These are phyloP conservation scores for Aspergillus aculeatus DNA, from an alignment of 2,329 filamentous ascomycete species.

Conservation along the genomic window DNA sequence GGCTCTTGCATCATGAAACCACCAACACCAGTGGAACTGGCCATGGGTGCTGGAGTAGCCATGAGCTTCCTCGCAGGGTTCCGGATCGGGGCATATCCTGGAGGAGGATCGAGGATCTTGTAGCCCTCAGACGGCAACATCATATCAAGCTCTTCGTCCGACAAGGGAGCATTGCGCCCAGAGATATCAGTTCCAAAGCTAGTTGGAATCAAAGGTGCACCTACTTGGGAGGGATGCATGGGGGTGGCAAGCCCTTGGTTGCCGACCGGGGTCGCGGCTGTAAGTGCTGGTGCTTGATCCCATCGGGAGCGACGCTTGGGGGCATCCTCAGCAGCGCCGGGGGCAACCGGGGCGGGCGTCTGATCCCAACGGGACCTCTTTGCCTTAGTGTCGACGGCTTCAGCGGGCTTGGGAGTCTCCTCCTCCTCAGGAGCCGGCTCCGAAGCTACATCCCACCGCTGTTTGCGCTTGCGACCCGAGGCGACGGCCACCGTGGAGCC, in stretches of 20 bases:
- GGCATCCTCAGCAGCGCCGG: slow-evolving; percentile 52
- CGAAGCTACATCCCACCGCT: slow-evolving; percentile 80
- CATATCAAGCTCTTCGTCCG: slow-evolving; percentile 89
- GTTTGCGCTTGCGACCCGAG: slow-evolving; percentile 77
- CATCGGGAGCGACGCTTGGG: slow-evolving; percentile 80
- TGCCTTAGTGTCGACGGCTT: slow-evolving; percentile 57
- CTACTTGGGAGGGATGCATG: slow-evolving; percentile 67
- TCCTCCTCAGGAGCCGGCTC: slow-evolving; percentile 50
- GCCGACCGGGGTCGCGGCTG: slow-evolving; percentile 69
- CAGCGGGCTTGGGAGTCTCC: slow-evolving; percentile 51
- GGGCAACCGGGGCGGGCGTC: slow-evolving; percentile 60
- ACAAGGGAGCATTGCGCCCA: slow-evolving; percentile 74
- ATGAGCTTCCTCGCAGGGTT: slow-evolving; percentile 73
- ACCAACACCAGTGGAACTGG: slow-evolving; percentile 58
- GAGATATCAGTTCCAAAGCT: slow-evolving; percentile 80
- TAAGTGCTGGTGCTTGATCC: slow-evolving; percentile 76
- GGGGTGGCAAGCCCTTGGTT: slow-evolving; percentile 74
- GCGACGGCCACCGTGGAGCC: slow-evolving; percentile 64
- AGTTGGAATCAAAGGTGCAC: slow-evolving; percentile 52
- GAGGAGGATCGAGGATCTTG: slow-evolving; percentile 84
- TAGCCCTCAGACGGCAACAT: slow-evolving; percentile 92
- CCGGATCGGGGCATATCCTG: slow-evolving; percentile 83
- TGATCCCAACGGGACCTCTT: slow-evolving; percentile 90
- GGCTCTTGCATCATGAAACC: slow-evolving; percentile 99
- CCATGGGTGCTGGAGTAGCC: slow-evolving; percentile 66